Conservation (phyloP, 441 rosid genomes). For the Kokia cookei region DNA sequence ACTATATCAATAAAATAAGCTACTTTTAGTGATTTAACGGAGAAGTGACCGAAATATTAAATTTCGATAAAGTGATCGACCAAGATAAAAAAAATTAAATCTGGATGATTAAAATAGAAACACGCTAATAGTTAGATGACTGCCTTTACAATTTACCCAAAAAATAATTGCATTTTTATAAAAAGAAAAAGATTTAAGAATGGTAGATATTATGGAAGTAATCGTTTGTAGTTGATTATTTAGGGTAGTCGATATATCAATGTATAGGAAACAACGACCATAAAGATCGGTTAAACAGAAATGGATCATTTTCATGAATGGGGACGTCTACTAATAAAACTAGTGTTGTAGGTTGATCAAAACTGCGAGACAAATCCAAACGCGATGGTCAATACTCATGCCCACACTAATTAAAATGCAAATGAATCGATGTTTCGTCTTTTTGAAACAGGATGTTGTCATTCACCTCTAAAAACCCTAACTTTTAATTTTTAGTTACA, state of each 20-base stretch:
- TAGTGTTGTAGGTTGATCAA: neutral
- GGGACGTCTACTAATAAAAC: neutral
- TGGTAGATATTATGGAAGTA: neutral
- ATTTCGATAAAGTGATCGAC: no score
- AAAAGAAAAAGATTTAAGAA: neutral
- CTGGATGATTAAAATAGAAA: no score
- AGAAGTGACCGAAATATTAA: no score
- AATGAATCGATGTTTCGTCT: neutral
- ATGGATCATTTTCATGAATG: neutral
- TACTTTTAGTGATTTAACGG: no score
- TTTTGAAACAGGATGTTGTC: neutral
- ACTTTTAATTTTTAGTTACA: no score
- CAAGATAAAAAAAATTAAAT: no score
- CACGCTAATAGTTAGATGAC: no score
- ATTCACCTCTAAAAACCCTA: neutral
- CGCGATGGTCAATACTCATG: neutral
- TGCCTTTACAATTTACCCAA: no score
- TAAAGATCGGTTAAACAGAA: neutral
- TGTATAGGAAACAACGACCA: neutral
- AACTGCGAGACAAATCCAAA: neutral
- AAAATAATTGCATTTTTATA: no score
- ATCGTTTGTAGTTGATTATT: neutral
- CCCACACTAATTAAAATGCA: neutral
- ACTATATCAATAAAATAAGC: no score
- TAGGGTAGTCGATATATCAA: neutral